phyloP scores from a whole-genome alignment of 352 stramenopile species.

The Achlya hypogyna region DNA sequence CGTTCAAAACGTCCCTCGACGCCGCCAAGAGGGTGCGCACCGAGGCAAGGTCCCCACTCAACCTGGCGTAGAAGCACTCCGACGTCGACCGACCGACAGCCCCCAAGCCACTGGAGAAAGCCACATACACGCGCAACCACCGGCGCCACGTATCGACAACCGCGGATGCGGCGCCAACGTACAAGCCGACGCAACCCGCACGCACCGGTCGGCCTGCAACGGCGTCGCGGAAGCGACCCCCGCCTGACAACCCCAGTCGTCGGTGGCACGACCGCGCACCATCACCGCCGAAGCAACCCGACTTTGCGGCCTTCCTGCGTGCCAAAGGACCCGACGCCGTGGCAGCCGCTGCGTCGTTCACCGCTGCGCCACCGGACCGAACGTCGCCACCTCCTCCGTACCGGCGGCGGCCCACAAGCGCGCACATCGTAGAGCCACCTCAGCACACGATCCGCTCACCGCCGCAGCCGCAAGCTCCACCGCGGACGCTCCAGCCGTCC shows the following conservation, averaged over 20 bases:
- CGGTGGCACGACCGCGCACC: background rate
- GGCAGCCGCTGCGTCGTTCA: background rate
- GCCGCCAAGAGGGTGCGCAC: slow-evolving; percentile 44
- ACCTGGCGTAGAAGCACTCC: background rate
- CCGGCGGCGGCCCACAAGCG: background rate
- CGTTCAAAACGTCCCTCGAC: slow-evolving; percentile 64
- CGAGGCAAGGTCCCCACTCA: too few species aligned
- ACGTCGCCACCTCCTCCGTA: background rate
- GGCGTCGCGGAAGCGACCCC: slow-evolving; percentile 32
- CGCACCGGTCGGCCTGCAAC: slow-evolving; percentile 25
- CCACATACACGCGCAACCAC: background rate
- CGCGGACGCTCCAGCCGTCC: background rate
- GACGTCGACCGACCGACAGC: too few species aligned
- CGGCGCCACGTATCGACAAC: background rate
- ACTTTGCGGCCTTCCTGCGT: background rate
- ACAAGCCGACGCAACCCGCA: slow-evolving; percentile 16
- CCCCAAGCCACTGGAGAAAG: too few species aligned
- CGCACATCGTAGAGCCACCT: background rate
- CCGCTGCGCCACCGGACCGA: background rate
- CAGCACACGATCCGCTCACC: background rate
- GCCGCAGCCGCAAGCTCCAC: background rate
- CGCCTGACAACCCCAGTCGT: background rate
- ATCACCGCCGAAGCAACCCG: background rate
- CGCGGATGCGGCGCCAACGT: background rate
- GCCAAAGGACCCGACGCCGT: background rate